Evolutionary conservation across 768 basidiomycete genomes (phyloP).

Genomic region (Arthromyces matolae): DNA sequence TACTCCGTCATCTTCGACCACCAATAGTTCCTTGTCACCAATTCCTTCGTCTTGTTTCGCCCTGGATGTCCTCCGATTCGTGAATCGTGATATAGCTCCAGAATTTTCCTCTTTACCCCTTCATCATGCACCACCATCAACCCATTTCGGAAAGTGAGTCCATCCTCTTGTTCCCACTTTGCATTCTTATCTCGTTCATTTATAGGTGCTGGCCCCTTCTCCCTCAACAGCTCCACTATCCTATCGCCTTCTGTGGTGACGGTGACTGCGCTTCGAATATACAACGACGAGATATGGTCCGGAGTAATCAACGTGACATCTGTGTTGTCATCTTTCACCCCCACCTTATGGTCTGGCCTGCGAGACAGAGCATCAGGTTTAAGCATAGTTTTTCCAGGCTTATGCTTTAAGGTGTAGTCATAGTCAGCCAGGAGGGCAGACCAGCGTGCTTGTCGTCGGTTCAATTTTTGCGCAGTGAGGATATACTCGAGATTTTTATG

Average conservation of each 20-base stretch:
- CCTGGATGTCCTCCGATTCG: conserved; percentile 31
- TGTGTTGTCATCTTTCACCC: neutral
- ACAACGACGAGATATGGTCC: neutral
- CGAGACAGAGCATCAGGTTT: conserved; percentile 25
- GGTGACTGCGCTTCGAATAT: conserved; percentile 1
- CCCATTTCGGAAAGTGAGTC: conserved; percentile 1
- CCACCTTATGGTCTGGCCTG: conserved; percentile 22
- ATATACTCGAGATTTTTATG: conserved; percentile 45
- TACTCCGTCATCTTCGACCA: conserved; percentile 18
- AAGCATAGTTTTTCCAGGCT: conserved; percentile 22
- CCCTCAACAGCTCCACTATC: neutral
- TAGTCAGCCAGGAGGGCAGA: conserved; percentile 30
- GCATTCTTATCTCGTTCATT: neutral
- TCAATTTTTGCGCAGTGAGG: conserved; percentile 33
- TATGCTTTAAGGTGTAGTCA: conserved; percentile 29
- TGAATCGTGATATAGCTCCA: conserved; percentile 15
- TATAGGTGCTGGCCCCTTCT: neutral
- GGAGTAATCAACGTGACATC: conserved; percentile 13
- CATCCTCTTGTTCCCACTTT: neutral
- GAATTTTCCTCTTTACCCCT: neutral
- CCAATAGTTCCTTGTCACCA: conserved; percentile 25
- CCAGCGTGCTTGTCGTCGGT: conserved; percentile 41
- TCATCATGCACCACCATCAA: neutral
- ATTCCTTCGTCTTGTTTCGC: conserved; percentile 24
- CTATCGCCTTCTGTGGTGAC: conserved; percentile 8